A percentile compares a stretch with the other conserved stretches of the same genome.
Conservation (phyloP, 805 yeast genomes). For the Saturnispora gosingensis region DNA sequence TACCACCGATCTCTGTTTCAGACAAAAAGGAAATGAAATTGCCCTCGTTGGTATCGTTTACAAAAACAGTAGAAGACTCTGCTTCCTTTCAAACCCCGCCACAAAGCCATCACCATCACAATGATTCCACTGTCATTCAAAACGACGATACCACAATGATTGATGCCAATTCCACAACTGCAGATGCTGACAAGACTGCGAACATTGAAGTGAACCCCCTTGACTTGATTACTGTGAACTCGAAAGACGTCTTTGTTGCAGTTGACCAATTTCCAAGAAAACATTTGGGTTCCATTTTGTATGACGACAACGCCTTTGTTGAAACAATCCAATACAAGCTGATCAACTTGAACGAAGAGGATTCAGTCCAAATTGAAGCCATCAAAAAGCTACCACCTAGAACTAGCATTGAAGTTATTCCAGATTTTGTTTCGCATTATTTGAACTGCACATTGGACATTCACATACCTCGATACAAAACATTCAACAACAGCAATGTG, state of each 20-base stretch:
- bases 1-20: conserved; percentile 5
- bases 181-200: background rate
- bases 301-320: background rate
- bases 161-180: background rate
- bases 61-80: conserved; percentile 1
- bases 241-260: background rate
- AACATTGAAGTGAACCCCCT: background rate
- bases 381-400: background rate
- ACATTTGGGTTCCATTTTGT: conserved; percentile 2
- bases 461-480: conserved; percentile 41
- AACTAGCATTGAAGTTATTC: conserved; percentile 21
- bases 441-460: conserved; percentile 45
- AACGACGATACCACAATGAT: conserved; percentile 4
- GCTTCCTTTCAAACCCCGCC: background rate
- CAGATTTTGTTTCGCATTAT: conserved; percentile 26
- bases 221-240: background rate
- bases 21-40: conserved; percentile 21
- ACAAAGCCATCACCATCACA: background rate
- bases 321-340: background rate
- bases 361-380: background rate
- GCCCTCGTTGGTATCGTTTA: conserved; percentile 32
- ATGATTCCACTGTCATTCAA: conserved; percentile 1
- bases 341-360: background rate
- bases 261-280: background rate
- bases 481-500: conserved; percentile 33